Base-by-base conservation (phyloP, 257 asterid species). In the Capsicum pubescens region DNA sequence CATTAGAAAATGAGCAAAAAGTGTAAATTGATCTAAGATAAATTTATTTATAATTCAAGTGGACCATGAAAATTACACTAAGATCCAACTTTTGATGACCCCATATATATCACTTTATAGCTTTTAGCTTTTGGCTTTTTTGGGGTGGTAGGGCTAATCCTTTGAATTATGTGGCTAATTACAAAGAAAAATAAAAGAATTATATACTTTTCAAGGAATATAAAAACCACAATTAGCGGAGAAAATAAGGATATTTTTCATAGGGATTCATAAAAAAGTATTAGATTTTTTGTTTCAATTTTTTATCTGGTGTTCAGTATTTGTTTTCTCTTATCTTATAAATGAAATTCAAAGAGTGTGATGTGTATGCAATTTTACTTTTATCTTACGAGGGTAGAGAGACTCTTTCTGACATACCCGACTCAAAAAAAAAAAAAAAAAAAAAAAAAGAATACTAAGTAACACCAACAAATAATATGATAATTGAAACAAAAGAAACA, bases 181-280 rank as follows among this genome's bases (percentile, higher is more conserved):
- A 15, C 48, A 9, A 67, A 52, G 36, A 76, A 76, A 21, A 26
- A 42, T 16, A 35, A 36, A 36, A 8, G 10, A 50, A 2, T 6
- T 21, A 10, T 26, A 13, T 76, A 48, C 9, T 74, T n/a, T 72
- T 36, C 48, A 11, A 19, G 57, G 63, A 76, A 76, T 76, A 76
- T 13, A 76, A 52, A 76, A 76, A 76, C 63, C 61, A 19, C 61
- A 26, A 76, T 76, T 50, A 76, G 63, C 21, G 81, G 81, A 76
- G 48, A 26, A 76, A 26, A 21, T 26, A 76, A 50, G 7, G 11
- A 50, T 76, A 8, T 14, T 52, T 74, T 52, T 32, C 63, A 77
- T 2, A 4, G 4, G 63, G 48, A 1, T 26, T 63, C 46, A 7
- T 7, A 57, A 32, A 76, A 21, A 8, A 13, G 1, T 0, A 44